These are phyloP conservation scores for Fusarium sp. DNA, from an alignment of 2,329 filamentous ascomycete genomes.

Conservation along the genomic window DNA sequence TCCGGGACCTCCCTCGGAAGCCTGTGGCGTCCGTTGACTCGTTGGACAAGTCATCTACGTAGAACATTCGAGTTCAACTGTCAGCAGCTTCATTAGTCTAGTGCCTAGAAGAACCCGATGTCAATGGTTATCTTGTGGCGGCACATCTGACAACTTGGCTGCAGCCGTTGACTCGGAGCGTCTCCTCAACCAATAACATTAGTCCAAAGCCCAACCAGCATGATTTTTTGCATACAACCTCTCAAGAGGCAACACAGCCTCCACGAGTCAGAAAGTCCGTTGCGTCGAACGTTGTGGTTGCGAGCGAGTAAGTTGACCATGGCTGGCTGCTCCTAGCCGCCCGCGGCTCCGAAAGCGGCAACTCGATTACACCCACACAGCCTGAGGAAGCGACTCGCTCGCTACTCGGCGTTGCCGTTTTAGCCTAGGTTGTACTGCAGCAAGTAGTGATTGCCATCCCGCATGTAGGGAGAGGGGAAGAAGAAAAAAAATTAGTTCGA, in stretches of 20 bases:
- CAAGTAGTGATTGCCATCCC: not conserved
- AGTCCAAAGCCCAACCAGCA: not conserved
- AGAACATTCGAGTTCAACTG: not conserved
- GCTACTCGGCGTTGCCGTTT: constrained; percentile 31
- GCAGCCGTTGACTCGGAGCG: not conserved
- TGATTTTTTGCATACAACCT: not conserved
- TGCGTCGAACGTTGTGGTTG: constrained; percentile 12
- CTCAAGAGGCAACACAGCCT: not conserved
- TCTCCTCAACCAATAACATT: not conserved
- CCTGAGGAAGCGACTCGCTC: not conserved
- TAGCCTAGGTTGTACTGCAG: constrained; percentile 25
- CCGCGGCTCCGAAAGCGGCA: constrained; percentile 34
- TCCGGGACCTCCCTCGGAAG: not conserved
- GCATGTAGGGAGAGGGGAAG: constrained; percentile 15
- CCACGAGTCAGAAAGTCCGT: constrained; percentile 26
- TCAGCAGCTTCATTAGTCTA: not conserved
- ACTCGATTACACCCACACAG: not conserved
- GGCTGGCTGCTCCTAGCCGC: constrained; percentile 1
- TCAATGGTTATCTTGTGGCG: not conserved
- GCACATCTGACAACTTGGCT: not conserved
- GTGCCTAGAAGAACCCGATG: not conserved
- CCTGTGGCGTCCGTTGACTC: not conserved
- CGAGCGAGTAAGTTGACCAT: constrained; percentile 29
- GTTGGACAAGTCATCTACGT: not conserved
- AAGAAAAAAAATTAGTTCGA: constrained; percentile 18